phyloP scores from a whole-genome alignment of 495 filamentous ascomycete genomes.

The Hapsidospora chrysogenum region DNA sequence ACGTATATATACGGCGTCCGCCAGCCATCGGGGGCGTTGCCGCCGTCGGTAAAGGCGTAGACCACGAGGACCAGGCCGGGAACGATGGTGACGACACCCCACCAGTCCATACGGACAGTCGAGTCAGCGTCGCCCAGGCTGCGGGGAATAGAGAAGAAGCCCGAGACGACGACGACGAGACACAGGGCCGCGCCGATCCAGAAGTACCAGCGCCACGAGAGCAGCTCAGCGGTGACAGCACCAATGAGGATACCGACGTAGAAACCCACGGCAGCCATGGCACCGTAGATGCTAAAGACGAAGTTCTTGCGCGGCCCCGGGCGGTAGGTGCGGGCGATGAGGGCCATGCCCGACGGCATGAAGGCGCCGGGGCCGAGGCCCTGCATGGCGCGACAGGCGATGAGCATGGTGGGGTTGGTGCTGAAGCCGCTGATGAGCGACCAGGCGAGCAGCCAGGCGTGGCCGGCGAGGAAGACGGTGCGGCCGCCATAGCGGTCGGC shows the following conservation, averaged over 20 bases:
- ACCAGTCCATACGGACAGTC: conserved; percentile 45
- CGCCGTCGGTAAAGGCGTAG: conserved; percentile 62
- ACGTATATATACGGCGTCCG: conserved; percentile 52
- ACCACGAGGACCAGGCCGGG: conserved; percentile 54
- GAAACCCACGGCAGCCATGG: conserved; percentile 50
- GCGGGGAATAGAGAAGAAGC: conserved; percentile 42
- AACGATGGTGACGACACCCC: conserved; percentile 45
- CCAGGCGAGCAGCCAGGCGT: conserved; percentile 47
- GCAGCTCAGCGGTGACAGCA: conserved; percentile 40
- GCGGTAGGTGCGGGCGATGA: conserved; percentile 56
- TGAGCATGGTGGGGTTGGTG: conserved; percentile 44
- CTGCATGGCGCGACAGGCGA: conserved; percentile 51
- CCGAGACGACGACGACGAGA: conserved; percentile 15
- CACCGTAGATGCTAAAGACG: conserved; percentile 56
- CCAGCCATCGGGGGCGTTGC: conserved; percentile 55
- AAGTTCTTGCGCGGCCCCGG: conserved; percentile 62
- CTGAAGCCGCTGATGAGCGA: conserved; percentile 49
- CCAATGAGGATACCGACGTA: conserved; percentile 58
- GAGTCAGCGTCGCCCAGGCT: conserved; percentile 16
- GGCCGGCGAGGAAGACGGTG: conserved; percentile 39
- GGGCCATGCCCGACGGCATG: conserved; percentile 48
- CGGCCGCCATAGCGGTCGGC: conserved; percentile 58
- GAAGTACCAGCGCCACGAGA: conserved; percentile 54
- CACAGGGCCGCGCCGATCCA: conserved; percentile 40
- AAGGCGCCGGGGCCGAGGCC: conserved; percentile 56